Evolutionary conservation across 352 stramenopile species (phyloP), one percentile per base, ranked within the genome.

Genomic region (Pythium utonaiense): DNA sequence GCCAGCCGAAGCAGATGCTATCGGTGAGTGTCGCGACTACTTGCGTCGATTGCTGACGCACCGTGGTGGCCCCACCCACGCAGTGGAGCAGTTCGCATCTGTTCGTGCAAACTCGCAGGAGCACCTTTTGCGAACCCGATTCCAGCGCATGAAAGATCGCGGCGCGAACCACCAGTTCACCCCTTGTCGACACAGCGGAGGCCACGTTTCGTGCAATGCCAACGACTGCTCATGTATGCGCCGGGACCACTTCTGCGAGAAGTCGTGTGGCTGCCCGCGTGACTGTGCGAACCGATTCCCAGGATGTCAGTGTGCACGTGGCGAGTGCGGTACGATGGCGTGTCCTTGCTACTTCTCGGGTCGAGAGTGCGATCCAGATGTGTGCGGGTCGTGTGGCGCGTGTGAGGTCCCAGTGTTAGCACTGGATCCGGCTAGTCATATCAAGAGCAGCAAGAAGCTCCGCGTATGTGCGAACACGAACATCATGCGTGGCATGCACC

Each of bases 231-330:
- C 76, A 13, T 93, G 83, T 57, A 93, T 93, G 77, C 75, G 77
- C n/a, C 73, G 83, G 17, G 83, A 93, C 34, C 83, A 93, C 60
- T 91, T 87, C 42, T 93, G 83, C 53, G 81, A 90, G 33, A 83
- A 78, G 47, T 70, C 78, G 0, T 93, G 83, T 41, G 71, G 70
- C 27, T 93, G 83, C 53, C 57, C 74, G 22, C 62, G 30, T 7
- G 83, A 93, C 68, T 93, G 83, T 41, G 70, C 81, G 1, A 93
- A 93, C 60, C 79, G 81, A 5, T 93, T 93, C 48, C 73, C 78
- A 13, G 84, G 84, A 30, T 93, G 84, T 50, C 71, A 74, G 17
- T 93, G 84, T 41, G 75, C 68, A 21, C 66, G 68, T 0, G 77
- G 78, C 9, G 64, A 81, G 60, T 93, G 84, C 50, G 69, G 74